Evolutionary conservation across 345 rosid species (phyloP), one percentile per base, ranked within the genome.

Genomic region (Turritis glabra): DNA sequence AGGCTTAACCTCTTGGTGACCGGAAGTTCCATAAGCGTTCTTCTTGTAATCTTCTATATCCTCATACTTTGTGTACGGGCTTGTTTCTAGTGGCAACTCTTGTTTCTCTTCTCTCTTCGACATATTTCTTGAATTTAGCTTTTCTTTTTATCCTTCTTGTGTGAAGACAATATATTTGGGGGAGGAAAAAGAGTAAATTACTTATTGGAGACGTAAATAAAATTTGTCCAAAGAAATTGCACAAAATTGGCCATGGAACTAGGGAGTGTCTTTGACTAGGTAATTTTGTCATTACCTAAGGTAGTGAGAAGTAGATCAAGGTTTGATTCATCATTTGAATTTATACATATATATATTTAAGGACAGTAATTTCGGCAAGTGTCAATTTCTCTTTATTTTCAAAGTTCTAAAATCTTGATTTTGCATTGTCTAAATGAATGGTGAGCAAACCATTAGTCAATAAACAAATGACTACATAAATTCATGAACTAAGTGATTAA

Each of bases 21-120:
- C 90, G 4, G 81, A 53, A n/a, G 85, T 81, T 46, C 89, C 92
- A 44, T 82, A 82, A 10, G 76, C 86, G 0, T 79, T 65, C 22
- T 59, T 41, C 76, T 83, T 85, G 81, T 83, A 82, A 60, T 78
- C 89, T 70, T 88, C 89, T 53, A 86, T 15, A 48, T 83, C 67
- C 1, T 66, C 66, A 14, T 76, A 83, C 71, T 82, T 77, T 35
- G 82, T 25, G 33, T 80, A 88, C 0, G 89, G 87, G 50, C 86
- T 83, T 46, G 69, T 82, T 76, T 84, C 82, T 67, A 83, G 25
- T 27, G 90, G 88, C 48, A 84, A 40, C 73, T 76, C 81, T 64
- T 74, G 63, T 33, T 74, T 80, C 18, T 25, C 60, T 8, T 58
- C 59, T 26, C 15, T 38, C 25, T 74, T 70, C 41, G 69, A 33